A percentile compares a stretch with the other conserved stretches of the same genome.
Evolutionary conservation across 257 asterid genomes (phyloP).

Genomic region (Penstemon eatonii): DNA sequence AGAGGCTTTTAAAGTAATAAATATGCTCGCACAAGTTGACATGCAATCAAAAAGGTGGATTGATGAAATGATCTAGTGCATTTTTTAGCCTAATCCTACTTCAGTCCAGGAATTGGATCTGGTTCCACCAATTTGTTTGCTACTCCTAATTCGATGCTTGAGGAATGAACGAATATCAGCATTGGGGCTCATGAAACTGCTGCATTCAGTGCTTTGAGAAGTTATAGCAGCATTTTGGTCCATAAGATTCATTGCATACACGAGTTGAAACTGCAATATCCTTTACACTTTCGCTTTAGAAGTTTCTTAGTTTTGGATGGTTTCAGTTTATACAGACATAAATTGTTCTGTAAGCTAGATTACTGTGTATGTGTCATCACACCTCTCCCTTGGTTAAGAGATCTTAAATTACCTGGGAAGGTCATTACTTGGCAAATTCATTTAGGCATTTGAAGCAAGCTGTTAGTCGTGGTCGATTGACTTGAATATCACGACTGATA

Average conservation of each 20-base stretch:
- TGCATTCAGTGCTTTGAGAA: not conserved
- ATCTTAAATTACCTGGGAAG: not conserved
- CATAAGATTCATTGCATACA: not conserved
- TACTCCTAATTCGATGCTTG: not conserved
- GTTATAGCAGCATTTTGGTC: not conserved
- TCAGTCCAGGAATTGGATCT: slow-evolving; percentile 8
- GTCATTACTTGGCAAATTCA: not conserved
- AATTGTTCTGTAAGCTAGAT: not conserved
- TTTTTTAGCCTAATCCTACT: not conserved
- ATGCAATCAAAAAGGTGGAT: not conserved
- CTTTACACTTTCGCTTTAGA: no score
- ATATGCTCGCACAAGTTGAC: not conserved
- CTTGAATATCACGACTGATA: not conserved
- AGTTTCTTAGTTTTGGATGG: not conserved
- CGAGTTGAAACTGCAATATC: not conserved
- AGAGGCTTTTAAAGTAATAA: not conserved
- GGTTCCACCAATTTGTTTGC: not conserved
- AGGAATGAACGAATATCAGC: not conserved
- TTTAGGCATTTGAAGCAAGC: not conserved
- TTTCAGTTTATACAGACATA: not conserved
- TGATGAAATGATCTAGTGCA: slow-evolving; percentile 9
- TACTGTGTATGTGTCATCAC: not conserved
- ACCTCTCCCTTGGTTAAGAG: not conserved
- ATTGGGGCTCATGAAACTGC: not conserved
- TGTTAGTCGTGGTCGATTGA: not conserved